Percentiles rank a stretch among this genome's conserved stretches.
Evolutionary conservation across 208 protist genomes (phyloP).

Genomic region (Sergeia podlipaevii): DNA sequence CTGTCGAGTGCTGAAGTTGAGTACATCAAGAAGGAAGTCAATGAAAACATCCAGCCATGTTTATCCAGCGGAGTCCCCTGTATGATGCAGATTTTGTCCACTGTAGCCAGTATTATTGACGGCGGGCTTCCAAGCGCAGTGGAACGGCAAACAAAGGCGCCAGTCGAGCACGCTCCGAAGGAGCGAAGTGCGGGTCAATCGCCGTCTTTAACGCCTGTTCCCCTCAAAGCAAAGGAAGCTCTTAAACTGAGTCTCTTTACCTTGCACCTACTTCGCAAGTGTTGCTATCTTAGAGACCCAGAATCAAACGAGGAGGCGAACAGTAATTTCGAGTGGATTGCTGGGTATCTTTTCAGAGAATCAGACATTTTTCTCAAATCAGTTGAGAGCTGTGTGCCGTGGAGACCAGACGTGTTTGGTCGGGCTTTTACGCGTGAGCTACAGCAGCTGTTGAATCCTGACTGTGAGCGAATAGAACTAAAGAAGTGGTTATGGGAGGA

Average conservation of each 20-base stretch:
- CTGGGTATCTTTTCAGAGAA: conserved; percentile 49
- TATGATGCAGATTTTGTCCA: conserved; percentile 72
- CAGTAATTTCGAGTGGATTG: conserved; percentile 59
- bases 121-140: conserved; percentile 9
- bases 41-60: conserved; percentile 52
- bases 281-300: conserved; percentile 71
- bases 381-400: conserved; percentile 43
- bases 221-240: conserved; percentile 52
- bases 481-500: conserved; percentile 77
- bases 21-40: conserved; percentile 42
- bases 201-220: conserved; percentile 45
- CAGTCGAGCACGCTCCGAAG: background rate
- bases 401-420: conserved; percentile 45
- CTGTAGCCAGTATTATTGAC: conserved; percentile 38
- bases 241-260: conserved; percentile 58
- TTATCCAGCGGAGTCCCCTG: conserved; percentile 44
- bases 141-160: background rate
- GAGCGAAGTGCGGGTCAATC: conserved; percentile 5
- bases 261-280: conserved; percentile 72
- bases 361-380: conserved; percentile 42
- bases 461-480: conserved; percentile 22
- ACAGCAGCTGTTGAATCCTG: conserved; percentile 12
- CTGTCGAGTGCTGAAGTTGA: conserved; percentile 34
- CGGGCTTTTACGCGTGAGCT: conserved; percentile 40
- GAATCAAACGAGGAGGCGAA: conserved; percentile 72